Conservation (phyloP, 192 early-diverging fungal species). For the Phlyctochytrium planicorne region DNA sequence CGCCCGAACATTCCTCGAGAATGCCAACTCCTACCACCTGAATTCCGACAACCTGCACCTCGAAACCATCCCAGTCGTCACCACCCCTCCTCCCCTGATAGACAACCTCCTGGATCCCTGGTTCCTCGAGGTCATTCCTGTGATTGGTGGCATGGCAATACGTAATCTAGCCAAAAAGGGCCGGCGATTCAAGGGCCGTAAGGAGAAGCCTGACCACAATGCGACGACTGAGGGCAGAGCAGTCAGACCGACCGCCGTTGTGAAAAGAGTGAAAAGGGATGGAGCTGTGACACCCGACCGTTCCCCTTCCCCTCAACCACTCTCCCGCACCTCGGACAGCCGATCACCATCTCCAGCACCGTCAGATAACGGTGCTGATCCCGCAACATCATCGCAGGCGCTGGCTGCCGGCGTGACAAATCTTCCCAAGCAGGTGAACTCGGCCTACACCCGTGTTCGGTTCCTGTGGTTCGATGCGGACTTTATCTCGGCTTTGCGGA, state of each 20-base stretch:
- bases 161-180: slow-evolving; percentile 10
- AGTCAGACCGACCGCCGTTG: slow-evolving; percentile 4
- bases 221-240: neutral
- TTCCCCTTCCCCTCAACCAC: neutral
- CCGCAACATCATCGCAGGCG: slow-evolving; percentile 2
- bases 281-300: neutral
- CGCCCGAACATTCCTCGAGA: slow-evolving; percentile 27
- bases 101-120: slow-evolving; percentile 43
- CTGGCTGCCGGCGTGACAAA: neutral
- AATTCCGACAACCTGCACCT: slow-evolving; percentile 29
- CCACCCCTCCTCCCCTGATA: slow-evolving; percentile 32
- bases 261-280: neutral
- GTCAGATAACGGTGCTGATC: neutral
- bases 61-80: slow-evolving; percentile 17
- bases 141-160: slow-evolving; percentile 20
- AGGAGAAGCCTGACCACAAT: neutral
- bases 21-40: slow-evolving; percentile 20
- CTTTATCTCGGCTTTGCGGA: slow-evolving; percentile 24
- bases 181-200: slow-evolving; percentile 15
- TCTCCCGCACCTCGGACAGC: neutral
- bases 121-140: slow-evolving; percentile 41
- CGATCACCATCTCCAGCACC: neutral
- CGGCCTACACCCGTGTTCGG: slow-evolving; percentile 13
- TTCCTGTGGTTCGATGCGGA: slow-evolving; percentile 30
- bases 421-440: neutral